Conservation (phyloP, 176 grass and related monocot genomes). For the Miscanthus lutarioriparius region DNA sequence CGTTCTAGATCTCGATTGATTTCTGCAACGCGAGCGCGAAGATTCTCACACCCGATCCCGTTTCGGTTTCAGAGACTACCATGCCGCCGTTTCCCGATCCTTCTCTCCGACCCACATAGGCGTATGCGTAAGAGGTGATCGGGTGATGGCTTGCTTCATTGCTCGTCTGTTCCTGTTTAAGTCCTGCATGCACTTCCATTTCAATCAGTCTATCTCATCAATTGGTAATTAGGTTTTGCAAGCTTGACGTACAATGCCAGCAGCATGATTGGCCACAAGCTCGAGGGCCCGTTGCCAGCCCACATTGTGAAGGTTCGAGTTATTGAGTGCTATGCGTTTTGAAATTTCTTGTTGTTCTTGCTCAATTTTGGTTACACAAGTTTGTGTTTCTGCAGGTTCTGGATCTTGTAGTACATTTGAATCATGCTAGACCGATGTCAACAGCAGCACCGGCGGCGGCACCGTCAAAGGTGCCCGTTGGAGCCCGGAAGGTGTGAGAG, state of each 20-base stretch:
- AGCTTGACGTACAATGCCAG: slow-evolving; percentile 33
- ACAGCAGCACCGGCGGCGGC: slow-evolving; percentile 13
- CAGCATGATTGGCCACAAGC: slow-evolving; percentile 27
- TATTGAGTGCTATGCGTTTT: slow-evolving; percentile 9
- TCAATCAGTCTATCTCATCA: neutral
- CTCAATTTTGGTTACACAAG: slow-evolving; percentile 7
- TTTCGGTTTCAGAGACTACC: slow-evolving; percentile 26
- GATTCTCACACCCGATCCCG: neutral
- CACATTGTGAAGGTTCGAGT: slow-evolving; percentile 47
- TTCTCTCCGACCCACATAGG: slow-evolving; percentile 10
- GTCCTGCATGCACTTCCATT: neutral
- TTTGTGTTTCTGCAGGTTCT: slow-evolving; percentile 43
- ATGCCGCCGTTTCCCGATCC: neutral
- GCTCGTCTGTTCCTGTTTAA: neutral
- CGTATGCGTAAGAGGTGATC: slow-evolving; percentile 40
- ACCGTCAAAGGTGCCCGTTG: slow-evolving; percentile 34
- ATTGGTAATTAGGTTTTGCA: slow-evolving; percentile 38
- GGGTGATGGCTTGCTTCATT: slow-evolving; percentile 1
- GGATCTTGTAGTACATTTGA: slow-evolving; percentile 41
- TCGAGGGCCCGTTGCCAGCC: slow-evolving; percentile 15
- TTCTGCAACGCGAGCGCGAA: neutral
- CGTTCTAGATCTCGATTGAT: slow-evolving; percentile 25
- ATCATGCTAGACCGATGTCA: slow-evolving; percentile 55
- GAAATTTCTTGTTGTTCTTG: neutral
- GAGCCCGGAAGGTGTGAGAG: slow-evolving; percentile 44